Evolutionary conservation across 139 green algal genomes (phyloP), one percentile per base, ranked within the genome.

Genomic region (Micractinium sp.): DNA sequence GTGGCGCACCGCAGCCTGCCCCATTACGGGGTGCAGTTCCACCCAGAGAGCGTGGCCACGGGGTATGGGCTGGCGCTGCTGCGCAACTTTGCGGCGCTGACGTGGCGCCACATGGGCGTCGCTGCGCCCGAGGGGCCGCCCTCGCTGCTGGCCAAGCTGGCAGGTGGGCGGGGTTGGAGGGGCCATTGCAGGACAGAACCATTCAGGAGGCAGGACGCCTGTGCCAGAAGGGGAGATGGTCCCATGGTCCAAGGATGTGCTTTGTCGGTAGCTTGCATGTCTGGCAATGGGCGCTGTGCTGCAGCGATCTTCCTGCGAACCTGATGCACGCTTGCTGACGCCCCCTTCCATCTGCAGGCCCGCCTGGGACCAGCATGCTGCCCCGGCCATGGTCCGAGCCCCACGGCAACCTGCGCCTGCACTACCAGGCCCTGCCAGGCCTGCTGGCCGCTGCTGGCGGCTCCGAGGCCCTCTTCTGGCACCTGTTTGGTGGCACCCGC

Each of bases 1-100:
- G 31, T 99, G 16, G 91, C 89, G 9, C 96, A 99, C 90, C 89
- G 53, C 75, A 67, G 25, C 5, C 91, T 93, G 75, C 97, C 97
- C 27, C 95, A 98, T 87, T 98, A 94, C 78, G 97, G 97, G 0
- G 96, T 99, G 89, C 97, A 99, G 94, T 99, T 98, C 90, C 98
- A 99, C 87, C 98, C 98, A 1, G 98, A 99, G 92, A 97, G 93
- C 71, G 88, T 99, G 5, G 96, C 90, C 61, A 99, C 97, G 0
- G 39, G 60, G 13, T 97, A 95, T 87, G 98, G 98, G 12, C 67
- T 93, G 39, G 85, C 85, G 23, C 90, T 99, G 38, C 85, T 99
- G 53, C 67, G 63, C 22, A 99, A 99, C 93, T 99, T 99, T 89
- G 71, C 84, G 9, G 88, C 94, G 77, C 74, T 99, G 31, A 93